These are phyloP conservation scores for Flaveria ramosissima DNA, from an alignment of 129 eudicot species.

Conservation along the genomic window DNA sequence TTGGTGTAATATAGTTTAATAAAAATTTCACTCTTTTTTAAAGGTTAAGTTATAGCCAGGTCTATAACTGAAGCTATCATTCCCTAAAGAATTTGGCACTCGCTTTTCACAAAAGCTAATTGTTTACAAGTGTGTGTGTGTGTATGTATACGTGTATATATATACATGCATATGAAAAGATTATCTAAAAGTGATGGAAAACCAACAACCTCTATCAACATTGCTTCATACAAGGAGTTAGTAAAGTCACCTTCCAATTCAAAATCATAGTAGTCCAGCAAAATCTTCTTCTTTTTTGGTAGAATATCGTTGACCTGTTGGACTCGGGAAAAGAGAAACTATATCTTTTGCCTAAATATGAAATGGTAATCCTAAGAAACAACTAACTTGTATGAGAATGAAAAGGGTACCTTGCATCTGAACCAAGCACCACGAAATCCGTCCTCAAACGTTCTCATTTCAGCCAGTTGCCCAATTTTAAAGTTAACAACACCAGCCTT, in stretches of 20 bases:
- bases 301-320: not conserved
- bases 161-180: not conserved
- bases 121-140: too few species aligned
- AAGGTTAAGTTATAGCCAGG: not conserved
- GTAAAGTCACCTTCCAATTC: not conserved
- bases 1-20: not conserved
- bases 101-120: not conserved
- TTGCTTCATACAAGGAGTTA: not conserved
- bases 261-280: conserved; percentile 4
- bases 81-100: not conserved
- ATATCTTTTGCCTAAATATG: too few species aligned
- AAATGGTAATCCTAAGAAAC: too few species aligned
- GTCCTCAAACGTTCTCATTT: conserved; percentile 42
- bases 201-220: not conserved
- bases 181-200: not conserved
- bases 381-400: too few species aligned
- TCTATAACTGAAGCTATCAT: not conserved
- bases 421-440: conserved; percentile 73
- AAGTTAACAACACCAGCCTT: conserved; percentile 30
- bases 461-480: conserved; percentile 49
- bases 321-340: not conserved
- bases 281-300: not conserved
- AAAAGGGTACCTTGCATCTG: conserved; percentile 49
- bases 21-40: not conserved
- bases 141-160: not conserved